Base-by-base conservation (phyloP, 257 asterid species). In the Anisodus tanguticus region DNA sequence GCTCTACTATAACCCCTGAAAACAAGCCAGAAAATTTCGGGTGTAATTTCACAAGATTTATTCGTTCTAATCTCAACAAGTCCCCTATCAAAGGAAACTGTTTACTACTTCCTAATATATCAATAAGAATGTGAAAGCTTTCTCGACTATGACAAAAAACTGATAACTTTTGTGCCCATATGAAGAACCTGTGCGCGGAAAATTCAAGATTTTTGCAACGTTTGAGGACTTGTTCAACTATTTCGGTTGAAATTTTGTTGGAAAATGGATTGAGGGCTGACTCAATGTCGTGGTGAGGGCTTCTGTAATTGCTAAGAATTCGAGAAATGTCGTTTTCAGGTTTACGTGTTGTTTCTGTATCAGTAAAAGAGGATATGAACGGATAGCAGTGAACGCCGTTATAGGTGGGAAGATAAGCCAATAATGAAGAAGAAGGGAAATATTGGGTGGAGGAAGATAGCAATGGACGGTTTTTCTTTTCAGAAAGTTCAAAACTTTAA, bases 21-120 rank as follows among this genome's bases (percentile, higher is more conserved):
- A 49, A 94, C 90, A 83, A 90, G 53, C 94, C 92, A 91, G 89
- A 96, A 95, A 45, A 90, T 81, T 49, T 94, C 91, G 13, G 89
- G 88, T 74, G 85, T 87, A 78, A 94, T 87, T 79, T 88, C 91
- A 49, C 88, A 88, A 55, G 91, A 87, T 19, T 82, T 82, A 15
- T 85, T 63, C 54, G 10, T 86, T 89, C 89, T 93, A 85, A 91
- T 82, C 88, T 91, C 95, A 60, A 68, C 80, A 55, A 96, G 88
- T 96, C 98, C 99, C 99, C 93, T 77, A 92, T 53, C 62, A 94
- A 85, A 0, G 98, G 98, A 72, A 94, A 96, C 85, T 94, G 97
- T 77, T 93, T 89, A 88, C 98, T 93, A 82, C 93, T 88, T 8
- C 97, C 98, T 39, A 96, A 81, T 84, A 94, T 88, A 83, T 92